Evolutionary conservation across 1,284 basidiomycete genomes (phyloP).

Genomic region (Flammula alnicola): DNA sequence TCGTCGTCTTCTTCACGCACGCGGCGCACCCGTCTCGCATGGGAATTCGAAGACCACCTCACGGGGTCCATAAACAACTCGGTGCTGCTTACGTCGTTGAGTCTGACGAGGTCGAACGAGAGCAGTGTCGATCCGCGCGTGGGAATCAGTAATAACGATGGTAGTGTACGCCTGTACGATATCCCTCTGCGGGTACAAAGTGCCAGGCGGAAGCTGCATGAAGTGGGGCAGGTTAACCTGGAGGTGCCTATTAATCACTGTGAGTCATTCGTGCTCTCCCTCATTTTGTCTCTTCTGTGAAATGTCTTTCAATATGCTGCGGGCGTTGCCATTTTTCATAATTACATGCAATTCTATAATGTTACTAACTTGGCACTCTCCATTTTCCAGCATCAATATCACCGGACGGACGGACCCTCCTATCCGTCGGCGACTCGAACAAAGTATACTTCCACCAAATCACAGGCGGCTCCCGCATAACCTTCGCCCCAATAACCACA

Average conservation of each 20-base stretch:
- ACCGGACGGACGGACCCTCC: slow-evolving; percentile 80
- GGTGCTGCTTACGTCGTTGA: slow-evolving; percentile 69
- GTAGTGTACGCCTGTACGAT: slow-evolving; percentile 77
- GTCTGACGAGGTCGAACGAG: slow-evolving; percentile 57
- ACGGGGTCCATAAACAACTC: slow-evolving; percentile 84
- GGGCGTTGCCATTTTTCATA: neutral
- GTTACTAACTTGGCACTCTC: neutral
- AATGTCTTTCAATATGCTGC: neutral
- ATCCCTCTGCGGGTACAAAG: slow-evolving; percentile 54
- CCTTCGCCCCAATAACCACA: slow-evolving; percentile 60
- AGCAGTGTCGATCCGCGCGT: slow-evolving; percentile 73
- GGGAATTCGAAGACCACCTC: slow-evolving; percentile 62
- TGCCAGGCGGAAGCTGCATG: slow-evolving; percentile 45
- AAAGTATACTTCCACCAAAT: slow-evolving; percentile 79
- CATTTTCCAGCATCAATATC: slow-evolving; percentile 71
- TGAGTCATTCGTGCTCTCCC: slow-evolving; percentile 26
- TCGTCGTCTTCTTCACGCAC: slow-evolving; percentile 26
- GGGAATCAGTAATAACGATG: slow-evolving; percentile 84
- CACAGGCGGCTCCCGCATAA: slow-evolving; percentile 56
- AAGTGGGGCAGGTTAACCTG: slow-evolving; percentile 60
- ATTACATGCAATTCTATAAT: neutral
- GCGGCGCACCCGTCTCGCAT: slow-evolving; percentile 41
- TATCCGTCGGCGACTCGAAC: slow-evolving; percentile 86
- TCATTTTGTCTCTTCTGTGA: slow-evolving; percentile 1
- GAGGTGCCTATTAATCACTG: slow-evolving; percentile 65